Evolutionary conservation across 1,284 basidiomycete species (phyloP).

Genomic region (Ceratobasidium papillatum): DNA sequence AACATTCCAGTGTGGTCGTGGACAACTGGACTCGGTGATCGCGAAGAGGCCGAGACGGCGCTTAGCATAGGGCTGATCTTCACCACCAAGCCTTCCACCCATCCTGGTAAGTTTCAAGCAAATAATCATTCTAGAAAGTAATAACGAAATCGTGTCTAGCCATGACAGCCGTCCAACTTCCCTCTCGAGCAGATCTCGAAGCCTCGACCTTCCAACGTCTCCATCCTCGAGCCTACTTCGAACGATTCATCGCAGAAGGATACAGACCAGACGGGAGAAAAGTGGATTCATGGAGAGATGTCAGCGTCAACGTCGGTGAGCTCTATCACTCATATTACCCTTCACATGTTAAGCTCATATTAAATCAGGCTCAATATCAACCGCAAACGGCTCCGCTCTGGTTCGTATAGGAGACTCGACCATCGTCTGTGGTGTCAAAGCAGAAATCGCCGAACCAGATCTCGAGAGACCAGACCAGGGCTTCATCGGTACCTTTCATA

Average conservation of each 20-base stretch:
- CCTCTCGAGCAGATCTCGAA: conserved; percentile 50
- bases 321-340: conserved; percentile 12
- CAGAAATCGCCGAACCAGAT: conserved; percentile 91
- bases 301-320: conserved; percentile 77
- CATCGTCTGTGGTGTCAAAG: conserved; percentile 91
- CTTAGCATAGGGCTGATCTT: neutral
- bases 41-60: neutral
- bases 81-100: neutral
- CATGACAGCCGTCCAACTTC: neutral
- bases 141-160: neutral
- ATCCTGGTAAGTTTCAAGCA: too few relatives aligned
- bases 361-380: conserved; percentile 80
- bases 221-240: conserved; percentile 81
- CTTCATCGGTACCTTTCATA: conserved; percentile 72
- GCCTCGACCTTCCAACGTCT: conserved; percentile 82
- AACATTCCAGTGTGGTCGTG: conserved; percentile 9
- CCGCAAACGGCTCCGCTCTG: conserved; percentile 88
- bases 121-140: too few relatives aligned
- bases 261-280: conserved; percentile 79
- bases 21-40: conserved; percentile 19
- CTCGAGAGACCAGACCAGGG: conserved; percentile 77
- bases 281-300: conserved; percentile 69
- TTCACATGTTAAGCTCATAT: neutral
- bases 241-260: conserved; percentile 76
- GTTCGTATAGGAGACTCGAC: conserved; percentile 91